Base-by-base conservation (phyloP, 2,329 filamentous ascomycete species). In the Pseudocercospora vitis region DNA sequence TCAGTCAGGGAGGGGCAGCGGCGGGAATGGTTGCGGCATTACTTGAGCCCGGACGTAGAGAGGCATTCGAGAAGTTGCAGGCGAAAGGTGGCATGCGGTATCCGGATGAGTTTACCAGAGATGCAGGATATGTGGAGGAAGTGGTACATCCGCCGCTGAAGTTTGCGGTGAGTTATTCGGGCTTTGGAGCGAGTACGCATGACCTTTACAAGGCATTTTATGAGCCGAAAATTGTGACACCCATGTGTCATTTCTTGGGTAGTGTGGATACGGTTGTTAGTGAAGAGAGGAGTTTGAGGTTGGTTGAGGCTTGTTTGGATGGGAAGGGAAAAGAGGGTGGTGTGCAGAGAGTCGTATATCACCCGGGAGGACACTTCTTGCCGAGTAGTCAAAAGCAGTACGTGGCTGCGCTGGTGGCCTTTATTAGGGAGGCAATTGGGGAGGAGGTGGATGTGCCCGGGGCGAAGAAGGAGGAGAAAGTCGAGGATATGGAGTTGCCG, bases 291-390 rank as follows among this genome's bases (percentile, higher is more conserved):
- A 89, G 83, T 69, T 76, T 81, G 64, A 80, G 76, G 18, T 72
- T 96, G 53, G 78, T 88, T 2, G 84, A 90, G 19, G 78, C 80
- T 42, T 89, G 85, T 69, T 79, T 64, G n/a, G 56, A 63, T 32
- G 67, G 70, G 58, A 78, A 77, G 40, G 77, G 66, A 50, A 74
- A 71, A 37, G 58, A 14, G n/a, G 69, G 68, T 3, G 61, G 62
- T 24, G 67, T 67, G 24, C 56, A 58, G 35, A 79, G 74, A 62
- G 77, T 82, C 48, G 77, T 87, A 48, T 83, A 87, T 63, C 90
- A 95, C 71, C 91, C 92, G 1, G 92, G 92, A 6, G 91, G 91
- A 0, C 92, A 97, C 70, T 91, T 95, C 66, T 81, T 96, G 65
- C 92, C 92, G 0, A 84, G 72, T 49, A 76, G 90, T 55, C 83